phyloP scores from a whole-genome alignment of 2,329 filamentous ascomycete genomes.

The Fusarium stilboides region DNA sequence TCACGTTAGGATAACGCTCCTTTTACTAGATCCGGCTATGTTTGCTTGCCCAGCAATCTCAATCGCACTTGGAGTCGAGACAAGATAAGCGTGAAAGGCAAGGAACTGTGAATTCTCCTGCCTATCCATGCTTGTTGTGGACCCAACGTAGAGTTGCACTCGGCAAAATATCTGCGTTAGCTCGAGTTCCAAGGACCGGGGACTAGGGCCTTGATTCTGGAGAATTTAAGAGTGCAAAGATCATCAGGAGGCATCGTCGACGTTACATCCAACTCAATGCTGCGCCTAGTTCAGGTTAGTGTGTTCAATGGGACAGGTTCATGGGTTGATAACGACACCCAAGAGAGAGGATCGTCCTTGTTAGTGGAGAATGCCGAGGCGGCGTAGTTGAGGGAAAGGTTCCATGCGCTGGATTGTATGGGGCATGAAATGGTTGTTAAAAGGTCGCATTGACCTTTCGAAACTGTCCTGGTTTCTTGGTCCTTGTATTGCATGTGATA shows the following conservation, averaged over 20 bases:
- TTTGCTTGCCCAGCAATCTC: neutral
- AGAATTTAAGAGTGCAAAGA: neutral
- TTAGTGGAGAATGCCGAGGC: slow-evolving; percentile 9
- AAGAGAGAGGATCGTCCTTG: neutral
- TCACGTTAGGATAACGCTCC: neutral
- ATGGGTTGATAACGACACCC: neutral
- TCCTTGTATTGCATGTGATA: slow-evolving; percentile 1
- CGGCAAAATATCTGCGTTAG: neutral
- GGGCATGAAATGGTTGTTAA: neutral
- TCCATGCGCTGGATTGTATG: neutral
- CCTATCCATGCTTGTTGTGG: neutral
- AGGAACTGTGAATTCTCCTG: neutral
- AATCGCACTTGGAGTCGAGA: neutral
- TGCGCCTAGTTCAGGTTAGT: slow-evolving; percentile 10
- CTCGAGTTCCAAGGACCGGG: neutral
- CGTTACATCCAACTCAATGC: slow-evolving; percentile 21
- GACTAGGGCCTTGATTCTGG: neutral
- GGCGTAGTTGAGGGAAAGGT: neutral
- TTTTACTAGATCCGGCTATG: neutral
- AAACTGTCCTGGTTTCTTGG: neutral
- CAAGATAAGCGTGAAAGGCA: neutral
- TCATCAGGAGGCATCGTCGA: slow-evolving; percentile 9
- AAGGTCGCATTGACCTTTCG: neutral
- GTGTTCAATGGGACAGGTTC: neutral
- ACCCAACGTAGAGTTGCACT: neutral